Base-by-base conservation (phyloP, 148 eudicot genomes). In the Vaccinium myrtillus region DNA sequence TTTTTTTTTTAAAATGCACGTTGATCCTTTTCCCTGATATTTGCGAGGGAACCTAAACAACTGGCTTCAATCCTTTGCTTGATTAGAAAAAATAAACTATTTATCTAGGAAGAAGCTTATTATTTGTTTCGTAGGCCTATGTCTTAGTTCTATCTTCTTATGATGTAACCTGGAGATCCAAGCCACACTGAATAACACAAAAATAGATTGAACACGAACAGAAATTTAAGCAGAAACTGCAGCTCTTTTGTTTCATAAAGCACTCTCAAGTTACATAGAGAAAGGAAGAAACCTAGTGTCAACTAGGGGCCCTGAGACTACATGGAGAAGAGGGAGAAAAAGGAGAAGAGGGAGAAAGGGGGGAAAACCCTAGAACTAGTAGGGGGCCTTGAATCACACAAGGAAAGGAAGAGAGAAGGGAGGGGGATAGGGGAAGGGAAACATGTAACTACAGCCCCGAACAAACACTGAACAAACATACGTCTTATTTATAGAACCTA, bases 61-160 rank as follows among this genome's bases (percentile, higher is more conserved):
- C 14, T n/a, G 23, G 36, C 75, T 67, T 25, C 83, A 36, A 25
- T 50, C 83, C 53, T 81, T 69, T 25, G 58, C 76, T 49, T 81
- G 83, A 46, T 67, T 25, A 81, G 76, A 67, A 23, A 7, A 36
- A 56, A n/a, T 32, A 79, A 36, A 36, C 2, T 36, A 36, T 36
- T 36, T 36, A 36, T 36, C 39, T 36, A 36, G 39, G 39, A 36
- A 8, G 16, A 30, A 82, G 51, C 19, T 27, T 11, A 15, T 25
- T 43, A 6, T 80, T 39, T 23, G 48, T 80, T 56, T 59, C 11
- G 0, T 80, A 59, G 82, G 19, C 77, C 23, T 74, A 71, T 1
- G 51, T 74, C 51, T 43, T 74, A 19, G 11, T 43, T 19, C 12
- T 74, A 43, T 74, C 50, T 73, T 73, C 77, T 74, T 73, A 73